Base-by-base conservation (phyloP, 2,329 filamentous ascomycete genomes). In the Colletotrichum liaoningense region DNA sequence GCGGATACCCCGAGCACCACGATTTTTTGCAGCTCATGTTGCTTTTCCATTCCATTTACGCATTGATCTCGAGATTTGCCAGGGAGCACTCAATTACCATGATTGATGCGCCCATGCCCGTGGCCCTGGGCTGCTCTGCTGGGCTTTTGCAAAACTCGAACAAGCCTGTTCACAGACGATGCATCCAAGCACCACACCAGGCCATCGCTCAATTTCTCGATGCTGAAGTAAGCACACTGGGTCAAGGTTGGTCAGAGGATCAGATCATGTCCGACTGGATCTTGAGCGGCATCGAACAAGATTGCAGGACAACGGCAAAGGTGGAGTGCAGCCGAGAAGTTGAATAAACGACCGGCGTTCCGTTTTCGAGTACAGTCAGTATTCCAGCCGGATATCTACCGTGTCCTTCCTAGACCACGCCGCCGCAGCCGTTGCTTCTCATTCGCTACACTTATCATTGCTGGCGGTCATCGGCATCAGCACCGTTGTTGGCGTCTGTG, bases 231-330 rank as follows among this genome's bases (percentile, higher is more conserved):
- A 60, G 46, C 49, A 24, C 22, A 16, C 28, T 63, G 35, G 22
- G 52, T 63, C 30, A 62, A 26, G 35, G 56, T 67, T 67, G 38
- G 38, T 42, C 38, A 19, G 14, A 42, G 7, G 49, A 62, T 67
- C 69, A 72, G 64, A 49, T 30, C 35, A 72, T 68, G 52, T 56
- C 42, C 60, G 22, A 52, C 11, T n/a, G n/a, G 42, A 35, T 19
- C 11, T 46, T 46, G 59, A 60, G 28, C 42, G 24, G 66, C 54
- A 49, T 65, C 22, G 14, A 42, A 33, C 52, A 56, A 73, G 35
- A 70, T 73, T 70, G 60, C 60, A 73, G 67, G 67, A 65, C 26
- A 58, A 33, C 24, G 59, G n/a, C 55, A 56, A 46, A 52, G 16
- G 52, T 58, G 42, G 24, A 14, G 12, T 54, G 42, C 24, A 55